phyloP scores from a whole-genome alignment of 306 rosid species.

The Cucumis hystrix region DNA sequence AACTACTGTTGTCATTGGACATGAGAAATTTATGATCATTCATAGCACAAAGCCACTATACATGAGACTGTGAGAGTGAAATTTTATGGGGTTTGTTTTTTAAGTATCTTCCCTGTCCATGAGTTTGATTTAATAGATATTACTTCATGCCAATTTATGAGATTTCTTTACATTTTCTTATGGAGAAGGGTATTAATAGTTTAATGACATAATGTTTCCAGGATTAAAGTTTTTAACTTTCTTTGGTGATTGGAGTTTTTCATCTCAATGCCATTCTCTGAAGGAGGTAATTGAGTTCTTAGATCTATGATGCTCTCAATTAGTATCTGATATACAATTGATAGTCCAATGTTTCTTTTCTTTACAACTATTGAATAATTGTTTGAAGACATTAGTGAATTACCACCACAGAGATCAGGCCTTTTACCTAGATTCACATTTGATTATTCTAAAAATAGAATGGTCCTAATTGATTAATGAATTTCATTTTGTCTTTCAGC shows the following conservation, averaged over 20 bases:
- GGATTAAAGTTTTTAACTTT: not conserved
- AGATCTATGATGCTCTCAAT: not conserved
- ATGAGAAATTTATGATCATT: not conserved
- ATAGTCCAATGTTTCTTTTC: not conserved
- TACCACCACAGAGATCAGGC: not conserved
- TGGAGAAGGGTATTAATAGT: not conserved
- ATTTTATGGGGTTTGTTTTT: not conserved
- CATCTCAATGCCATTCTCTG: not conserved
- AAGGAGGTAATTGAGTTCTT: not conserved
- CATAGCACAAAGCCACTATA: not conserved
- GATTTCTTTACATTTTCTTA: not conserved
- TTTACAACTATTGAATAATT: not conserved
- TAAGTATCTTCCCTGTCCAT: not conserved
- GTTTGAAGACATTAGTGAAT: not conserved
- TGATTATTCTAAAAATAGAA: not conserved
- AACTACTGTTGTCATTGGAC: not conserved
- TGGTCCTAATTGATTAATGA: not conserved
- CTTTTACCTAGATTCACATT: not conserved
- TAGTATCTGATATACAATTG: not conserved
- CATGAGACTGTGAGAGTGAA: not conserved
- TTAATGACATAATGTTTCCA: not conserved
- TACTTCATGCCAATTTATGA: not conserved
- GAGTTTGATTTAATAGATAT: not conserved
- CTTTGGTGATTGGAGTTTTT: not conserved
- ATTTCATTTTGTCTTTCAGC: constrained; percentile 4